phyloP scores from a whole-genome alignment of 1,284 basidiomycete species.

The Microbotryum scabiosae region DNA sequence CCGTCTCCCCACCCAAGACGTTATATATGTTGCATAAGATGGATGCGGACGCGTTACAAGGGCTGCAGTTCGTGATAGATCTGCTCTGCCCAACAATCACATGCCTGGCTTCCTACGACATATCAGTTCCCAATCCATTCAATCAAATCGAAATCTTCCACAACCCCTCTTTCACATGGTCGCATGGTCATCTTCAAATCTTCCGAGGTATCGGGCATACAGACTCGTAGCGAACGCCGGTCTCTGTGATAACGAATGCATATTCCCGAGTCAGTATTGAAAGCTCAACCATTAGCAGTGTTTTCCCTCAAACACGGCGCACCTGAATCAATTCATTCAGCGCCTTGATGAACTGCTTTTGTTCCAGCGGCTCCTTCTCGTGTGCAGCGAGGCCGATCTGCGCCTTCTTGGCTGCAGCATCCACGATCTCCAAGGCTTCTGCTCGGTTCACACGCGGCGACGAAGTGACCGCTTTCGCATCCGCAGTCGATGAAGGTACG shows the following conservation, averaged over 20 bases:
- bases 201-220: slow-evolving; percentile 25
- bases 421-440: slow-evolving; percentile 24
- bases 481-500: slow-evolving; percentile 44
- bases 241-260: slow-evolving; percentile 6
- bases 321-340: slow-evolving; percentile 62
- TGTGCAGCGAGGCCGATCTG: slow-evolving; percentile 40
- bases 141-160: neutral
- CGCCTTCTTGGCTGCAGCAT: slow-evolving; percentile 23
- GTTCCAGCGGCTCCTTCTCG: slow-evolving; percentile 41
- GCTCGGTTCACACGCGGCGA: slow-evolving; percentile 38
- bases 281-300: neutral
- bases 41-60: neutral
- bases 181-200: neutral
- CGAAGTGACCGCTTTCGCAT: slow-evolving; percentile 44
- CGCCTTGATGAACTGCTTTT: slow-evolving; percentile 59
- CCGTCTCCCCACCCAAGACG: neutral
- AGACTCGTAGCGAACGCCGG: slow-evolving; percentile 22
- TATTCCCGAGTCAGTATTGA: too few species aligned
- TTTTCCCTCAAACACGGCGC: slow-evolving; percentile 31
- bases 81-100: neutral
- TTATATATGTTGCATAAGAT: neutral
- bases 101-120: neutral
- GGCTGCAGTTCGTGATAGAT: neutral
- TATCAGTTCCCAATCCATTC: neutral
- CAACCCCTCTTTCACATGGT: neutral